A percentile compares a stretch with the other conserved stretches of the same genome.
Conservation (phyloP, 2,329 filamentous ascomycete genomes). For the Cryoendolithus antarcticus region DNA sequence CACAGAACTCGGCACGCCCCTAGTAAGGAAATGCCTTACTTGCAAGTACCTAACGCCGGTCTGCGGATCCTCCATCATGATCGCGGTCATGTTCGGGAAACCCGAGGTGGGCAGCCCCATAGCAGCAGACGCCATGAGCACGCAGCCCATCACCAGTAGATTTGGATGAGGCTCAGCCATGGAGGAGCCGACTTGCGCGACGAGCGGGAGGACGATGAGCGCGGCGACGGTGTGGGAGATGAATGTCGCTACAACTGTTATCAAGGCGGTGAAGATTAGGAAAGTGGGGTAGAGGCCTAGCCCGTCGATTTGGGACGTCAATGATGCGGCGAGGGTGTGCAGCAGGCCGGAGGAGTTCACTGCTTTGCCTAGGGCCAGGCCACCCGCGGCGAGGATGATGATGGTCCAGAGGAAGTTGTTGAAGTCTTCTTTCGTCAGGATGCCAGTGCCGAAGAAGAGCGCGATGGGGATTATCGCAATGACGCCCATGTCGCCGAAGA, state of each 20-base stretch:
- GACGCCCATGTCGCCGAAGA: slow-evolving; percentile 97
- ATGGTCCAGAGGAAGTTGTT: slow-evolving; percentile 99
- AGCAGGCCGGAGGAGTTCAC: slow-evolving; percentile 87
- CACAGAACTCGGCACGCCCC: slow-evolving; percentile 80
- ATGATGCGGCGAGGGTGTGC: slow-evolving; percentile 69
- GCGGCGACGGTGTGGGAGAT: slow-evolving; percentile 97
- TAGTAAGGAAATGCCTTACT: slow-evolving; percentile 87
- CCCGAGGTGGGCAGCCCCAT: slow-evolving; percentile 94
- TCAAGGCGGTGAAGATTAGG: slow-evolving; percentile 71
- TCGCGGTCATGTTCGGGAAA: slow-evolving; percentile 99
- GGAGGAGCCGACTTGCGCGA: slow-evolving; percentile 67
- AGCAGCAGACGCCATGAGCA: slow-evolving; percentile 93
- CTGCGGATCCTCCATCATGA: slow-evolving; percentile 94
- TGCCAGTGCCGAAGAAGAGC: slow-evolving; percentile 90
- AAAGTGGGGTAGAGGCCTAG: slow-evolving; percentile 78
- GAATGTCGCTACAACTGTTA: slow-evolving; percentile 88
- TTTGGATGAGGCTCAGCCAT: slow-evolving; percentile 92
- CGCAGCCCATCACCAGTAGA: slow-evolving; percentile 84
- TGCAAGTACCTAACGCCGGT: slow-evolving; percentile 84
- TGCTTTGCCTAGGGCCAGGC: slow-evolving; percentile 81
- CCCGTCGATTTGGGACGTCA: slow-evolving; percentile 60
- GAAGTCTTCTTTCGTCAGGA: slow-evolving; percentile 96
- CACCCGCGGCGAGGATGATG: slow-evolving; percentile 92
- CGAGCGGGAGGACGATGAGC: slow-evolving; percentile 83
- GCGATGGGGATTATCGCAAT: slow-evolving; percentile 93